Conservation (phyloP, 129 eudicot genomes). For the Cynara cardunculus region DNA sequence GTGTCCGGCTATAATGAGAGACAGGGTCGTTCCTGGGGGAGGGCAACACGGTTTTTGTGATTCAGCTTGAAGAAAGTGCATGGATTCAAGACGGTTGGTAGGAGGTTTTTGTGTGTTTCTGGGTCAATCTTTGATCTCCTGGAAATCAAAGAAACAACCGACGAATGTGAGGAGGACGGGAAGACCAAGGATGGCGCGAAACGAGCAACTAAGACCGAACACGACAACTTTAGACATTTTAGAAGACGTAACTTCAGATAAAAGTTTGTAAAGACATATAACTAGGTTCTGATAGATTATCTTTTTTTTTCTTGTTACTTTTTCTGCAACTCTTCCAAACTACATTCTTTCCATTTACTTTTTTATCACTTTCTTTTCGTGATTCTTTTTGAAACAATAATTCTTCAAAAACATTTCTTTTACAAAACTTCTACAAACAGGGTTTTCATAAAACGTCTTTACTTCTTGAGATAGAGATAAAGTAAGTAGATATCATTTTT, state of each 20-base stretch:
- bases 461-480: too few species aligned
- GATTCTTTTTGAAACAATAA: too few species aligned
- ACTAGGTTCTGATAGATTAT: neutral
- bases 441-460: too few species aligned
- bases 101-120: too few species aligned
- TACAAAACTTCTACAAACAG: neutral
- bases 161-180: neutral
- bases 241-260: neutral
- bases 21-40: too few species aligned
- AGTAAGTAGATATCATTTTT: neutral
- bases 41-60: too few species aligned
- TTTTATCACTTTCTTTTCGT: neutral
- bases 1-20: neutral
- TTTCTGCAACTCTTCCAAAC: neutral
- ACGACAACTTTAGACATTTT: neutral
- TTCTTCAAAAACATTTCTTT: neutral
- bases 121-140: too few species aligned
- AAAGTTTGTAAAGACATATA: too few species aligned
- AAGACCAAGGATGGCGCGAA: neutral
- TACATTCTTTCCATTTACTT: neutral
- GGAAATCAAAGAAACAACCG: too few species aligned
- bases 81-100: too few species aligned
- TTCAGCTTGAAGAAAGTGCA: too few species aligned
- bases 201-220: neutral
- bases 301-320: neutral